Conservation (phyloP, 192 early-diverging fungal genomes). For the Backusella macrospora region DNA sequence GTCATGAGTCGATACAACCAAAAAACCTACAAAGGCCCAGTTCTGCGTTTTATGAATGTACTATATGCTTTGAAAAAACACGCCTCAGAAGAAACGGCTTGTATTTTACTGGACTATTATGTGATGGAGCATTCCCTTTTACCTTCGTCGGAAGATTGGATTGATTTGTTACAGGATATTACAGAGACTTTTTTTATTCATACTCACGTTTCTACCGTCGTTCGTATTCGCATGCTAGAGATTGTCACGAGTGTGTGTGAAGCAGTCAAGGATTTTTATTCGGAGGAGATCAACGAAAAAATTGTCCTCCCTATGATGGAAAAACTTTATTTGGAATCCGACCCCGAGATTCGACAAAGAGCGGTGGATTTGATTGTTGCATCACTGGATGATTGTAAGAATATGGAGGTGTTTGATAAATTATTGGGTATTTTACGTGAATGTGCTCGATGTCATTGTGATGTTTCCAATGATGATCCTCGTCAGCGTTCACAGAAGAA, state of each 20-base stretch:
- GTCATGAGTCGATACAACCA: neutral
- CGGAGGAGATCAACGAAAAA: conserved; percentile 42
- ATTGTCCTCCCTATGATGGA: conserved; percentile 53
- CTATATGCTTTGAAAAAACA: conserved; percentile 46
- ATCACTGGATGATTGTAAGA: conserved; percentile 35
- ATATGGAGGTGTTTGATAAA: conserved; percentile 37
- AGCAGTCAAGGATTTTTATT: conserved; percentile 54
- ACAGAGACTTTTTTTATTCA: conserved; percentile 46
- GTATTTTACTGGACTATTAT: conserved; percentile 54
- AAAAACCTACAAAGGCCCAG: conserved; percentile 36
- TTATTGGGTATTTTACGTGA: conserved; percentile 41
- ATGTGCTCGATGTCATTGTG: conserved; percentile 46
- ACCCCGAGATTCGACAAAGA: conserved; percentile 37
- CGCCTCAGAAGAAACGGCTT: conserved; percentile 45
- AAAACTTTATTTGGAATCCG: conserved; percentile 40
- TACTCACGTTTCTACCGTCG: conserved; percentile 21
- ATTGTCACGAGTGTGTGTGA: conserved; percentile 53
- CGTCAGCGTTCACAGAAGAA: neutral
- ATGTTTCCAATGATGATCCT: neutral
- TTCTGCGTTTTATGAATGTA: conserved; percentile 50
- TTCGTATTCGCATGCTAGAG: conserved; percentile 41
- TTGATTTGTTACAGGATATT: conserved; percentile 47
- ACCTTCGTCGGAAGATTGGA: conserved; percentile 58
- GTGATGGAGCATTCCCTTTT: conserved; percentile 52
- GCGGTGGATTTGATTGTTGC: conserved; percentile 45